Conservation (phyloP, 2,329 filamentous ascomycete species). For the Acrodontium crateriforme region DNA sequence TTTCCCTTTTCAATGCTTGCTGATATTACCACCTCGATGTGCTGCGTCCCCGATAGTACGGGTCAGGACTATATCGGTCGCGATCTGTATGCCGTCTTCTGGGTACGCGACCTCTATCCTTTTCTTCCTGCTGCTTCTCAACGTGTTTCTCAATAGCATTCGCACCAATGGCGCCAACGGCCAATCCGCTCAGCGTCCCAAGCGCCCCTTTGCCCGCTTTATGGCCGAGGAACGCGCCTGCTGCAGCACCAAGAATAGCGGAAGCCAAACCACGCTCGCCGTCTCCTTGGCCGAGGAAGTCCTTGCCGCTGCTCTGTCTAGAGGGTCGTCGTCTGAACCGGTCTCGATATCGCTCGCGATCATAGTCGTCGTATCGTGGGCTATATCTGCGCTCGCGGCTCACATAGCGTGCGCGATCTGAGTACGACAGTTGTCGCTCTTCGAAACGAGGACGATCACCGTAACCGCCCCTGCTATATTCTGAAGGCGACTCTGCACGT, state of each 20-base stretch:
- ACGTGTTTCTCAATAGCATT: slow-evolving; percentile 12
- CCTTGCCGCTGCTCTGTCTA: slow-evolving; percentile 9
- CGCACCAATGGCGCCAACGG: slow-evolving; percentile 15
- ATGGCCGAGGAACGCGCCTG: slow-evolving; percentile 15
- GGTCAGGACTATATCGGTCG: not conserved
- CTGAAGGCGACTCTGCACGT: not conserved
- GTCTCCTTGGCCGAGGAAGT: slow-evolving; percentile 11
- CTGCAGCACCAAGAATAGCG: slow-evolving; percentile 15
- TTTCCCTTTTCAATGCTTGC: not conserved
- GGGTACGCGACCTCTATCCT: slow-evolving; percentile 5
- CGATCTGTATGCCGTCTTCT: not conserved
- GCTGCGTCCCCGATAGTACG: not conserved
- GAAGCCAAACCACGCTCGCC: slow-evolving; percentile 16
- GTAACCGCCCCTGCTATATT: slow-evolving; percentile 3
- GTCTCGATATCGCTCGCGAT: slow-evolving; percentile 2
- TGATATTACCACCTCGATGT: not conserved
- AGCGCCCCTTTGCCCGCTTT: slow-evolving; percentile 10
- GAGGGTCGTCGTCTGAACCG: slow-evolving; percentile 9
- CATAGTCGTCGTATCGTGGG: slow-evolving; percentile 1
- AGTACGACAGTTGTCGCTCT: slow-evolving; percentile 5
- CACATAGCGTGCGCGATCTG: slow-evolving; percentile 6
- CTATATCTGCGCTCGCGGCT: slow-evolving; percentile 3
- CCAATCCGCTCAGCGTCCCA: slow-evolving; percentile 14
- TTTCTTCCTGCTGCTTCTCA: slow-evolving; percentile 13
- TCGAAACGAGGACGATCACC: slow-evolving; percentile 6